These are phyloP conservation scores for Syncephalis plumigaleata DNA, from an alignment of 371 early-diverging fungal genomes.

Conservation along the genomic window DNA sequence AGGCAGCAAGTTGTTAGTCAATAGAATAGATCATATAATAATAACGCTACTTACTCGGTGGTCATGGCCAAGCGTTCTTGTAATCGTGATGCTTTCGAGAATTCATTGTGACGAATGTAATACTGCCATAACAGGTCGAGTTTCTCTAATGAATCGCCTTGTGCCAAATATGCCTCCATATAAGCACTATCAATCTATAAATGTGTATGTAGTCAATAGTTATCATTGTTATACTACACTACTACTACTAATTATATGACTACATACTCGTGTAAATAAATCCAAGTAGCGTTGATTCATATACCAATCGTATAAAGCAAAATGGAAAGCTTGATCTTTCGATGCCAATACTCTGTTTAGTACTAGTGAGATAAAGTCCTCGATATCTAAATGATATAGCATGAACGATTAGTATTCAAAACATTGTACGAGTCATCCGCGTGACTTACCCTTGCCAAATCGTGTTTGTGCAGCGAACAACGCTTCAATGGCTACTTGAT, in stretches of 20 bases:
- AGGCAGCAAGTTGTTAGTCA: no score
- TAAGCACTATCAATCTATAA: constrained; percentile 29
- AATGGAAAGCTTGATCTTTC: constrained; percentile 48
- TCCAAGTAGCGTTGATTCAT: constrained; percentile 12
- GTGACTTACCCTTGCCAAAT: constrained; percentile 1
- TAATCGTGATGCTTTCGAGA: constrained; percentile 42
- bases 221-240: no score
- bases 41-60: constrained; percentile 9
- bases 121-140: constrained; percentile 57
- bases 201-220: constrained; percentile 5
- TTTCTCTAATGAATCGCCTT: constrained; percentile 14
- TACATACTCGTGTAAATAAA: no score
- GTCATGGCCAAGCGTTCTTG: constrained; percentile 37
- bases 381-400: constrained; percentile 4
- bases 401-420: no score
- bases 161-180: constrained; percentile 48
- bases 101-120: constrained; percentile 40
- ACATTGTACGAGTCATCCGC: no score
- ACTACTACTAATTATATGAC: no score
- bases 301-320: constrained; percentile 48
- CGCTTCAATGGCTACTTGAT: constrained; percentile 10
- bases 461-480: neutral
- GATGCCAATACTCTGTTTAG: constrained; percentile 19
- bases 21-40: no score
- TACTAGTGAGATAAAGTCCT: constrained; percentile 9